Base-by-base conservation (phyloP, 2,329 filamentous ascomycete genomes). In the Sarocladium brachiariae region DNA sequence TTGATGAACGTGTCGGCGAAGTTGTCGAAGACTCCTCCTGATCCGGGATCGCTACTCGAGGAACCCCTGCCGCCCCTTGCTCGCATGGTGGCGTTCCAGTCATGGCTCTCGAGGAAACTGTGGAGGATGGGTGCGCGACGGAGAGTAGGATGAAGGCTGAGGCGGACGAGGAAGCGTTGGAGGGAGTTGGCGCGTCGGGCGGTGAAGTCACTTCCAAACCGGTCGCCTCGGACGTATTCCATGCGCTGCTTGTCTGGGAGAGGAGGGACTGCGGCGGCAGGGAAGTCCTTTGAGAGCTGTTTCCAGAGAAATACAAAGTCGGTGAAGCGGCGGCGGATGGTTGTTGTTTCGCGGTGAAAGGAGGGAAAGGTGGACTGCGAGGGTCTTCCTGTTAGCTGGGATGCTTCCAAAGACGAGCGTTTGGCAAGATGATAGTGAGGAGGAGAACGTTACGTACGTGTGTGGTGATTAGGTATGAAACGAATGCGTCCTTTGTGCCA, bases 201-300 rank as follows among this genome's bases (percentile, higher is more conserved):
- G 30, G 90, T 99, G 66, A 99, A 99, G 70, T 97, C 93, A 47
- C 85, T 71, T 8, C 91, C 90, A 68, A 99, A 99, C 55, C 93
- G 86, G 72, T 97, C 92, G 59, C 93, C 93, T 31, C 91, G 87
- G 49, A 97, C 93, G 64, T 97, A 97, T 64, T 96, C 90, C 88
- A 99, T 96, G 70, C 95, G 95, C 75, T 97, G 92, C 76, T 97
- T 99, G 71, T 97, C 93, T 50, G 93, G 93, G 50, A 99, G 76
- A 43, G 93, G 93, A 25, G 93, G 93, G 3, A 99, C 89, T 45
- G 93, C 93, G 68, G 87, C 89, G 71, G 89, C 88, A 53, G 90
- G 89, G 61, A 89, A 97, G 66, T 96, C 91, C 64, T 84, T 84
- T 56, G 78, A 83, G 49, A 99, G 83, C 27, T 88, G 85, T 70